These are phyloP conservation scores for Aspergillus sp. DNA, from an alignment of 2,329 filamentous ascomycete species.

Conservation along the genomic window DNA sequence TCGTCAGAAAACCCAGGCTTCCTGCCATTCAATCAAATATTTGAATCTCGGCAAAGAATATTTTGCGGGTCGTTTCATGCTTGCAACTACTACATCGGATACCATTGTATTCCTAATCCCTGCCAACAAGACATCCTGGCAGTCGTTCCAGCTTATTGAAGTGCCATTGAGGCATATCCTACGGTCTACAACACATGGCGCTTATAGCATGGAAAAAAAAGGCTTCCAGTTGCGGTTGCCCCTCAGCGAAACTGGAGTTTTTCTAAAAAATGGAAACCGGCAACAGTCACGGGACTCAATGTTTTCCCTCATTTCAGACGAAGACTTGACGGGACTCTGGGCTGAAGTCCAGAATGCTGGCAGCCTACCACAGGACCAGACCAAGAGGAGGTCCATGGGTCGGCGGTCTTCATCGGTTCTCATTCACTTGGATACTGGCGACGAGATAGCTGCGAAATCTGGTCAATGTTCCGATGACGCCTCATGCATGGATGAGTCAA, in stretches of 20 bases:
- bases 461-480: neutral
- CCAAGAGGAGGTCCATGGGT: neutral
- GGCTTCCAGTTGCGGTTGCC: slow-evolving; percentile 2
- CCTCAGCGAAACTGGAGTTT: slow-evolving; percentile 1
- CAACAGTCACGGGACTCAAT: neutral
- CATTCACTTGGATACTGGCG: slow-evolving; percentile 8
- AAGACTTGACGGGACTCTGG: slow-evolving; percentile 6
- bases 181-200: neutral
- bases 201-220: neutral
- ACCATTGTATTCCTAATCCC: slow-evolving; percentile 7
- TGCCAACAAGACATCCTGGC: neutral
- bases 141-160: slow-evolving; percentile 5
- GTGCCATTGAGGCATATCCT: slow-evolving; percentile 2
- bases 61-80: slow-evolving; percentile 3
- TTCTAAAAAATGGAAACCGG: slow-evolving; percentile 7
- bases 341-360: slow-evolving; percentile 2
- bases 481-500: no score
- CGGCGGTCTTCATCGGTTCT: slow-evolving; percentile 9
- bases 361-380: neutral
- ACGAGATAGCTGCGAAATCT: slow-evolving; percentile 5
- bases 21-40: slow-evolving; percentile 6
- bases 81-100: slow-evolving; percentile 2
- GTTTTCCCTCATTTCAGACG: slow-evolving; percentile 4
- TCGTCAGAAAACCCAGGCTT: neutral
- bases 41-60: slow-evolving; percentile 1